Base-by-base conservation (phyloP, 2,329 filamentous ascomycete genomes). In the Stachybotrys chlorohalonatus region DNA sequence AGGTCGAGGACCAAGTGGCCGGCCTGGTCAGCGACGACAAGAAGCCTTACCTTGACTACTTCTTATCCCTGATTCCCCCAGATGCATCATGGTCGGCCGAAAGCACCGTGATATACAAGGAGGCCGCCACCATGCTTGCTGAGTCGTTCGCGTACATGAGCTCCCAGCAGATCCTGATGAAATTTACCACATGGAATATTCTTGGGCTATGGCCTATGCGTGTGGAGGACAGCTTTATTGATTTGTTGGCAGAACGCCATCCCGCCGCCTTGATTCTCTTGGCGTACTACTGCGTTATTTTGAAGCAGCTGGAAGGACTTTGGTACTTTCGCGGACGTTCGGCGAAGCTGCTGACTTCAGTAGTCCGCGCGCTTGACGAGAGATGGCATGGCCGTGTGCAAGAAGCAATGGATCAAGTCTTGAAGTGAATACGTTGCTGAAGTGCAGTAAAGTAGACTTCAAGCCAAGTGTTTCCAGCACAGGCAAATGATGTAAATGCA, bases 211-310 rank as follows among this genome's bases (percentile, higher is more conserved):
- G 56, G 56, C 56, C 56, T 4, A 47, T 53, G 49, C 31, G 24
- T 1, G 31, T 59, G 11, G 50, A 50, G 1, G n/a, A 47, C 47
- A 55, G 55, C 30, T 59, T 51, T 17, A 51, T 56, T 1, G 49
- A 13, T 4, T 50, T 57, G 5, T 46, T 59, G 13, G 24, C n/a
- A 6, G n/a, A 52, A 11, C 36, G 48, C 8, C 49, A 55, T 4
- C 56, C 58, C 11, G 49, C 11, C 3, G 55, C 58, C 1, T 13
- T 58, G 17, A 42, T 57, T 0, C 30, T 59, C 31, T 49, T 58
- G 16, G 53, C 53, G 15, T 45, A 55, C 11, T 58, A 55, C 48
- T 57, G 56, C 15, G 31, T 55, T 15, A 49, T 59, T 6, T n/a
- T 59, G 7, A 53, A 58, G 42, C 50, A 42, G 11, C 16, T 59